Evolutionary conservation across 1,139 yeast genomes (phyloP).

Genomic region (Candida gigantensis): DNA sequence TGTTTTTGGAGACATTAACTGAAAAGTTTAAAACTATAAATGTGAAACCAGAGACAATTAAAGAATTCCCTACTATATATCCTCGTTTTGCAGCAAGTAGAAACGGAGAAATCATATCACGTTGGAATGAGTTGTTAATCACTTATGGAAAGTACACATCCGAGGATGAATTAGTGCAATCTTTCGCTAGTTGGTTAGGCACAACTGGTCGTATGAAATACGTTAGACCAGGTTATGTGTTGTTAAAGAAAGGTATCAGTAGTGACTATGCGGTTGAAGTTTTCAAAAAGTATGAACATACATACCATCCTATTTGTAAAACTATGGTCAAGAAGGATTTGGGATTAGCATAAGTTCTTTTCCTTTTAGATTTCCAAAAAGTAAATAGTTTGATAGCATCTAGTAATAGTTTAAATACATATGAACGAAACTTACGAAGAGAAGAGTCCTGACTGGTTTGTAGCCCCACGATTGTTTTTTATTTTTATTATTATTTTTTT

Average conservation of each 20-base stretch:
- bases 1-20: conserved; percentile 34
- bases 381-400: too few species aligned
- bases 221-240: conserved; percentile 42
- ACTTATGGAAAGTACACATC: conserved; percentile 25
- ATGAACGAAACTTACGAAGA: too few species aligned
- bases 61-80: conserved; percentile 25
- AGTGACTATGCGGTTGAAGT: conserved; percentile 31
- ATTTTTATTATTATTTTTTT: too few species aligned
- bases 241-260: conserved; percentile 29
- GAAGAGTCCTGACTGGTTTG: too few species aligned
- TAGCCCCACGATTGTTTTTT: too few species aligned
- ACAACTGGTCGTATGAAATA: conserved; percentile 47
- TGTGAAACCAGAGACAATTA: conserved; percentile 19
- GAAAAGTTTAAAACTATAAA: conserved; percentile 21
- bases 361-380: background rate
- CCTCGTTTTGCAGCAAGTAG: conserved; percentile 24
- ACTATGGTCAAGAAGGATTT: conserved; percentile 40
- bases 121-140: conserved; percentile 35
- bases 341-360: conserved; percentile 11
- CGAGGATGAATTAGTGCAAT: conserved; percentile 20
- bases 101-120: conserved; percentile 36
- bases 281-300: conserved; percentile 24
- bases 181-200: conserved; percentile 41
- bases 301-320: conserved; percentile 44
- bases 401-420: too few species aligned